These are phyloP conservation scores for Backusella luteola DNA, from an alignment of 192 early-diverging fungal species.

Conservation along the genomic window DNA sequence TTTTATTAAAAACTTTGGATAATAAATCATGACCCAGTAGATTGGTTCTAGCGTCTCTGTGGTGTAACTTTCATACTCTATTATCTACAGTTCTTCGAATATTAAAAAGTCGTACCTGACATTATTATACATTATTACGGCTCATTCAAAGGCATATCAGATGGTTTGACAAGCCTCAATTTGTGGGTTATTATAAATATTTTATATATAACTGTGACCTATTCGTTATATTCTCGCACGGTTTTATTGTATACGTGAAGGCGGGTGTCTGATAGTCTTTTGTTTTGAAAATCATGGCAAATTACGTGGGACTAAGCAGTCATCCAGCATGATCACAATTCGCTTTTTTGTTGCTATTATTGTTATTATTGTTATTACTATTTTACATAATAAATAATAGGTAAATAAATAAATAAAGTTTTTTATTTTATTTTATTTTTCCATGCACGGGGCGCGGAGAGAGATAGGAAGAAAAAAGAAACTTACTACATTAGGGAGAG, in stretches of 20 bases:
- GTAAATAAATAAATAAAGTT: neutral
- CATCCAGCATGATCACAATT: neutral
- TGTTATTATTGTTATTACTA: neutral
- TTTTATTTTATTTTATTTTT: neutral
- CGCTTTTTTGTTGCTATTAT: neutral
- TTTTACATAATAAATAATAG: neutral
- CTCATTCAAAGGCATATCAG: neutral
- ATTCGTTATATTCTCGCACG: neutral
- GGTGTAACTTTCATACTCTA: neutral
- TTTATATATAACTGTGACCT: neutral
- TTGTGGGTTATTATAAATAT: neutral
- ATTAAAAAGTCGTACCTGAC: neutral
- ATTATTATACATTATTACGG: neutral
- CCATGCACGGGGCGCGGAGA: neutral
- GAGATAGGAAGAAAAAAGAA: constrained; percentile 2
- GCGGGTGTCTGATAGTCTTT: neutral
- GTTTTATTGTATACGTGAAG: neutral
- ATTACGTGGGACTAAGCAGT: neutral
- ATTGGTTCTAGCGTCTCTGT: neutral
- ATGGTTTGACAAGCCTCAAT: constrained; percentile 1
- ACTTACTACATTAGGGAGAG: constrained; percentile 4
- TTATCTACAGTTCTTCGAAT: neutral
- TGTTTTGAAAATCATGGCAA: neutral
- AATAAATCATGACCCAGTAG: neutral
- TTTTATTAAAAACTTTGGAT: neutral